Conservation (phyloP, 208 protist species). For the Leptomonas pyrrhocoris region DNA sequence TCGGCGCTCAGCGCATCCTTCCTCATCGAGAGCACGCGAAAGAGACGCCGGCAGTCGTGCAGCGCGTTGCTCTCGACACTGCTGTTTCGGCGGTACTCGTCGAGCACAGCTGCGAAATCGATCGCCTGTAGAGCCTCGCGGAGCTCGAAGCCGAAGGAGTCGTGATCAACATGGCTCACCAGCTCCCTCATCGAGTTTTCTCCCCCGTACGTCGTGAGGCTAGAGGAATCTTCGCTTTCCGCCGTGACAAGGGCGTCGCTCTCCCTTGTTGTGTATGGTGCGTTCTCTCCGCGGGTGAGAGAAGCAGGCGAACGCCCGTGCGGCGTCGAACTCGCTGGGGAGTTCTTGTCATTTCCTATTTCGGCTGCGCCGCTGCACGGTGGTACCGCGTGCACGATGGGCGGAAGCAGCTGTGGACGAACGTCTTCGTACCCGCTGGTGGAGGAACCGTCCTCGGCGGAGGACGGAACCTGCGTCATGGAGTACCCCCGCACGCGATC, state of each 20-base stretch:
- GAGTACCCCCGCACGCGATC: slow-evolving; percentile 18
- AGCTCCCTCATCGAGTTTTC: slow-evolving; percentile 20
- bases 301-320: too few relatives aligned
- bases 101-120: slow-evolving; percentile 20
- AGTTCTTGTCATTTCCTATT: background rate
- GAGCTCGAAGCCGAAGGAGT: slow-evolving; percentile 27
- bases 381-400: background rate
- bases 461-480: background rate
- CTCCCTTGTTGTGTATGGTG: background rate
- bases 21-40: slow-evolving; percentile 46
- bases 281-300: background rate
- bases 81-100: slow-evolving; percentile 13
- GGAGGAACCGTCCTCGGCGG: background rate
- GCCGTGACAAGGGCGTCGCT: slow-evolving; percentile 1
- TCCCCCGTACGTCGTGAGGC: background rate
- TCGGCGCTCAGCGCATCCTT: slow-evolving; percentile 47
- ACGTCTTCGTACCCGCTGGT: background rate
- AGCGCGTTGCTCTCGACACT: slow-evolving; percentile 7
- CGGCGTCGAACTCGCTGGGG: background rate
- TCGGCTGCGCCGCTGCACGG: background rate
- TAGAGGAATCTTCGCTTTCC: background rate
- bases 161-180: slow-evolving; percentile 25
- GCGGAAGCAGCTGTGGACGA: background rate
- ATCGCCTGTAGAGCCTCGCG: slow-evolving; percentile 15
- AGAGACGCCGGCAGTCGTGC: slow-evolving; percentile 38